Evolutionary conservation across 805 yeast genomes (phyloP).

Genomic region (Lipomyces kockii): DNA sequence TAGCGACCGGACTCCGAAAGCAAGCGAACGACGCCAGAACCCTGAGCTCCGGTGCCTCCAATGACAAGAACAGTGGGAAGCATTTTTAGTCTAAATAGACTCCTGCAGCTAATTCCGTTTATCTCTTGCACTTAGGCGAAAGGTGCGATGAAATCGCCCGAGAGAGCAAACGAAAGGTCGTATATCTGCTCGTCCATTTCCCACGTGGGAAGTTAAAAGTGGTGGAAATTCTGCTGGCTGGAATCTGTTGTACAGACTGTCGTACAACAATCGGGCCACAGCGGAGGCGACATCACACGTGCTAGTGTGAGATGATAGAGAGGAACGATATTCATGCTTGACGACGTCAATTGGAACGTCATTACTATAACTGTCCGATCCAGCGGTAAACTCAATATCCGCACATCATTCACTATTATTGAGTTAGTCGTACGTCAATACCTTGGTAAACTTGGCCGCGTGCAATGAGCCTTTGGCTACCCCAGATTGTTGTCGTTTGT

Average conservation of each 20-base stretch:
- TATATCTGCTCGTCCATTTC: neutral
- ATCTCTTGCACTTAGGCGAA: neutral
- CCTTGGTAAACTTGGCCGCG: too few relatives aligned
- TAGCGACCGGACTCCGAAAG: neutral
- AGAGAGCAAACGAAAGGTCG: neutral
- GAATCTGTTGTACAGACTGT: neutral
- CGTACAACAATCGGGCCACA: neutral
- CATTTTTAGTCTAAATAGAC: neutral
- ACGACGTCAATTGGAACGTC: too few relatives aligned
- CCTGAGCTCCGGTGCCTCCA: neutral
- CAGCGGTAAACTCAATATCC: too few relatives aligned
- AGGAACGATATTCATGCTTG: too few relatives aligned
- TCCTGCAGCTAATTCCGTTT: neutral
- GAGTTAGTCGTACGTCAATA: too few relatives aligned
- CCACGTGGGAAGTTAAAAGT: neutral
- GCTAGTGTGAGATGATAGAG: too few relatives aligned
- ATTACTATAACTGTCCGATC: too few relatives aligned
- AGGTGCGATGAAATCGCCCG: neutral
- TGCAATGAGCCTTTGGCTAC: too few relatives aligned
- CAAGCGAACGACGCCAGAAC: neutral
- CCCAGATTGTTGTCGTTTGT: too few relatives aligned
- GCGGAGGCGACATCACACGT: neutral
- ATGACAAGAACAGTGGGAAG: neutral
- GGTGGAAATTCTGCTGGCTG: neutral
- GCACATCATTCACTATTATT: too few relatives aligned